Evolutionary conservation across 257 asterid species (phyloP), one percentile per base, ranked within the genome.

Genomic region (Gardenia jasminoides): DNA sequence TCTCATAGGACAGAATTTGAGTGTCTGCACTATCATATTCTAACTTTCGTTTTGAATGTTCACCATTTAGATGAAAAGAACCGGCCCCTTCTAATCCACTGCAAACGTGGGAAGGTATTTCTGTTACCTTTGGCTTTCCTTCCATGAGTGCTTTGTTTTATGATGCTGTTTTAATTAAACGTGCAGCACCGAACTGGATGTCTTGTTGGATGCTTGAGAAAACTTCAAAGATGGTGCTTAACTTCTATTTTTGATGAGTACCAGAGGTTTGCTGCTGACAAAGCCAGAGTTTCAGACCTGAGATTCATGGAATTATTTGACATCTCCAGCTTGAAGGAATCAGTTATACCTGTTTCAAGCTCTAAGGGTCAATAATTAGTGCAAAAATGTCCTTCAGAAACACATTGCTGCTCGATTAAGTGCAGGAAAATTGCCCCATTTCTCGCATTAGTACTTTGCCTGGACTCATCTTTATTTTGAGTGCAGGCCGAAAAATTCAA

Each of bases 61-160:
- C 44, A 15, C 64, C 13, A 26, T 71, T 66, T 88, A 94, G 97
- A 94, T 85, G 92, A 87, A 83, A 86, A 89, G 84, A 90, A 92
- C 78, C 95, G 74, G 59, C 98, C 98, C 1, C 88, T 91, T 64
- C 88, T 94, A 76, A 94, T 92, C 77, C 98, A 94, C 80, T 94
- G 98, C 92, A 91, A 88, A 77, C 89, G 97, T 20, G 98, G 98
- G 76, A 94, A 92, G 97, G 98, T 94, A 89, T 26, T 80, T 69
- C 59, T 28, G 80, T 46, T 6, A 39, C 56, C 28, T 76, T 39
- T 31, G 41, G 9, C 3, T 33, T 75, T 74, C 70, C 70, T 43
- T 26, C 16, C 48, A 50, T 15, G 46, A 6, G 46, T 30, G 36
- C 20, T 26, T 10, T 28, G 19, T 24, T 17, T 52, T 30, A 36